phyloP scores from a whole-genome alignment of 805 yeast genomes.

The Priceomyces melissophilus region DNA sequence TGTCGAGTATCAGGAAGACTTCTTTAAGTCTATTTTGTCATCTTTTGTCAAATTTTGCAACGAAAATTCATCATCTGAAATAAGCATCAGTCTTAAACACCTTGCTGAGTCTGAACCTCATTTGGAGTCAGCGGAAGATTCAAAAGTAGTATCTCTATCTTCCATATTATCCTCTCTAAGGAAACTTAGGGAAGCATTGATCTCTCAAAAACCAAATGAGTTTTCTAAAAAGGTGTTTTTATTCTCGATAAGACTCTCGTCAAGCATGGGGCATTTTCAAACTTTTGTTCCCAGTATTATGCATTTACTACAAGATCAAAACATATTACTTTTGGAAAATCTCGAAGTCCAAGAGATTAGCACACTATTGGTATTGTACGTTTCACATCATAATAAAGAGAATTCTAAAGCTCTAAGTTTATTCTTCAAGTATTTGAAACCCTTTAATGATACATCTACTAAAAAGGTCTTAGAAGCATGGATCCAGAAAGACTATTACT shows the following conservation, averaged over 20 bases:
- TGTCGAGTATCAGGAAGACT: constrained; percentile 36
- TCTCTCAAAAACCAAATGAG: constrained; percentile 32
- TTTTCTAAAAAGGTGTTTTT: constrained; percentile 47
- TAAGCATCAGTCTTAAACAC: constrained; percentile 9
- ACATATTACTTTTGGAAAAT: constrained; percentile 15
- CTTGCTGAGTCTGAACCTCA: constrained; percentile 6
- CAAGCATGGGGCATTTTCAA: constrained; percentile 46
- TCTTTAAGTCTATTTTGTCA: constrained; percentile 35
- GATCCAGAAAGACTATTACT: constrained; percentile 26
- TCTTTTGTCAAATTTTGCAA: constrained; percentile 29
- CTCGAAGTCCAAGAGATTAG: constrained; percentile 40
- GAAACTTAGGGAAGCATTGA: constrained; percentile 54
- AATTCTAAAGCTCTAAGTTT: constrained; percentile 27
- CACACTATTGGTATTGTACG: constrained; percentile 43
- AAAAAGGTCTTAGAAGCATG: constrained; percentile 21
- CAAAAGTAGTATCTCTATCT: constrained; percentile 15
- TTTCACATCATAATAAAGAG: constrained; percentile 37
- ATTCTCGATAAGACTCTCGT: constrained; percentile 44
- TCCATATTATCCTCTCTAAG: constrained; percentile 33
- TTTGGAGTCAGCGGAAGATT: neutral
- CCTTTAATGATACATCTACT: constrained; percentile 9
- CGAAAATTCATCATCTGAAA: constrained; percentile 12
- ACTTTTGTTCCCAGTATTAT: constrained; percentile 53
- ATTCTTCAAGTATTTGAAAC: constrained; percentile 23
- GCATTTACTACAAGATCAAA: constrained; percentile 32